These are phyloP conservation scores for Quercus lobata DNA, from an alignment of 331 rosid species.

Conservation along the genomic window DNA sequence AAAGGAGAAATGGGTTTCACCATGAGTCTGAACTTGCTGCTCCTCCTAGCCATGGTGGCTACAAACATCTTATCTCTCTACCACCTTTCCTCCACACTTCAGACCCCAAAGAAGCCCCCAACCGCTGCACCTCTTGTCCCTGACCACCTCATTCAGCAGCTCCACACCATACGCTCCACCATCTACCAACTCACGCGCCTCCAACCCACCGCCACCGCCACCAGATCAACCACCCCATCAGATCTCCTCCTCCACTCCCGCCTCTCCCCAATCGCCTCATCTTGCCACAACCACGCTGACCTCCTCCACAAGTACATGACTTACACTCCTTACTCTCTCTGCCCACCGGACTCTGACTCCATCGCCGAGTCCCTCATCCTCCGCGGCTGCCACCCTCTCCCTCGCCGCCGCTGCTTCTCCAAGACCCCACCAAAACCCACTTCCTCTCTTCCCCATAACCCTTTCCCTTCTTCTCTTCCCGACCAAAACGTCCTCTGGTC, in stretches of 20 bases:
- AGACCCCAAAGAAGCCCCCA: constrained; percentile 37
- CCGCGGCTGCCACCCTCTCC: constrained; percentile 96
- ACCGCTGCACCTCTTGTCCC: constrained; percentile 47
- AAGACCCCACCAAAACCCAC: constrained; percentile 48
- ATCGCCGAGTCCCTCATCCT: constrained; percentile 64
- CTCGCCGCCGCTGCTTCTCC: constrained; percentile 92
- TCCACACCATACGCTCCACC: constrained; percentile 93
- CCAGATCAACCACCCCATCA: constrained; percentile 30
- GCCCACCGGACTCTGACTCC: constrained; percentile 64
- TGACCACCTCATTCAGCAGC: constrained; percentile 78
- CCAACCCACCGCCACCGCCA: constrained; percentile 21
- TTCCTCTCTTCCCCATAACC: constrained; percentile 17
- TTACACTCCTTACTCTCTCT: constrained; percentile 64
- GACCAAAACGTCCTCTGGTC: constrained; percentile 61
- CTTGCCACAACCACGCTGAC: constrained; percentile 75
- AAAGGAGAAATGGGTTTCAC: constrained; percentile 58
- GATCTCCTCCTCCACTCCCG: constrained; percentile 80
- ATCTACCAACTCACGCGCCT: constrained; percentile 88
- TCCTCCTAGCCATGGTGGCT: constrained; percentile 90
- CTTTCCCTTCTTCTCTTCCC: constrained; percentile 59
- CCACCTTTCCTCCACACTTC: constrained; percentile 76
- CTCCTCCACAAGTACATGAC: constrained; percentile 80
- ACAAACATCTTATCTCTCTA: constrained; percentile 93
- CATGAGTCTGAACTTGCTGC: constrained; percentile 80
- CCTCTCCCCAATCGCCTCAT: constrained; percentile 73